Conservation (phyloP, 345 rosid species). For the Brassica cretica region DNA sequence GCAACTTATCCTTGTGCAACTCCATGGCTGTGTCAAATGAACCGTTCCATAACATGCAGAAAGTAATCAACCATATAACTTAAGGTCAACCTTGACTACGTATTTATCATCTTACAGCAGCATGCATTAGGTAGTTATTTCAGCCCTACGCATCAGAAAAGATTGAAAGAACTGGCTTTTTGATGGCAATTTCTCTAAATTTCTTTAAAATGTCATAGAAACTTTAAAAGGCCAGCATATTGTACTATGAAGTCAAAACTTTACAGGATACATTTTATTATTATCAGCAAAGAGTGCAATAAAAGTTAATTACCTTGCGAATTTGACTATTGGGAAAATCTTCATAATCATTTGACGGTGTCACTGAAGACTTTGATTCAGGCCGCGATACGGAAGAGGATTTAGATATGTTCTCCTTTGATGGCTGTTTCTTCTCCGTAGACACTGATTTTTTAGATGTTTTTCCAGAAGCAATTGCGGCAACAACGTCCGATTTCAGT, state of each 20-base stretch:
- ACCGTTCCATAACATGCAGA: not conserved
- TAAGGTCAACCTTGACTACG: slow-evolving; percentile 1
- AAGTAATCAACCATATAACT: slow-evolving; percentile 13
- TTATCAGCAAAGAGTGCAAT: slow-evolving; percentile 1
- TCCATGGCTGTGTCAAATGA: not conserved
- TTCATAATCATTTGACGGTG: slow-evolving; percentile 62
- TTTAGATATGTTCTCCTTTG: slow-evolving; percentile 42
- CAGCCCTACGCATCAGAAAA: not conserved
- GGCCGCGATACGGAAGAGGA: slow-evolving; percentile 40
- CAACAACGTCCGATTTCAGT: slow-evolving; percentile 80
- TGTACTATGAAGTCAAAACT: slow-evolving; percentile 3
- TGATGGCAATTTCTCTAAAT: not conserved
- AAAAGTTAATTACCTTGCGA: slow-evolving; percentile 76
- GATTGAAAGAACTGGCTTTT: slow-evolving; percentile 4
- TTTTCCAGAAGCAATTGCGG: slow-evolving; percentile 81
- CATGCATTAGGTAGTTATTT: not conserved
- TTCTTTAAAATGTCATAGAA: slow-evolving; percentile 1
- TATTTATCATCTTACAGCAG: slow-evolving; percentile 1
- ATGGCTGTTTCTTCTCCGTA: slow-evolving; percentile 46
- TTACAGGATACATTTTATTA: not conserved
- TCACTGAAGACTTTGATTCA: slow-evolving; percentile 46
- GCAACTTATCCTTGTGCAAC: not conserved
- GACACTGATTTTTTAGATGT: slow-evolving; percentile 46
- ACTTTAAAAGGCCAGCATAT: slow-evolving; percentile 17
- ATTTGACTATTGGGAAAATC: slow-evolving; percentile 93